Evolutionary conservation across 768 basidiomycete species (phyloP).

Genomic region (Auricularia heimuer): DNA sequence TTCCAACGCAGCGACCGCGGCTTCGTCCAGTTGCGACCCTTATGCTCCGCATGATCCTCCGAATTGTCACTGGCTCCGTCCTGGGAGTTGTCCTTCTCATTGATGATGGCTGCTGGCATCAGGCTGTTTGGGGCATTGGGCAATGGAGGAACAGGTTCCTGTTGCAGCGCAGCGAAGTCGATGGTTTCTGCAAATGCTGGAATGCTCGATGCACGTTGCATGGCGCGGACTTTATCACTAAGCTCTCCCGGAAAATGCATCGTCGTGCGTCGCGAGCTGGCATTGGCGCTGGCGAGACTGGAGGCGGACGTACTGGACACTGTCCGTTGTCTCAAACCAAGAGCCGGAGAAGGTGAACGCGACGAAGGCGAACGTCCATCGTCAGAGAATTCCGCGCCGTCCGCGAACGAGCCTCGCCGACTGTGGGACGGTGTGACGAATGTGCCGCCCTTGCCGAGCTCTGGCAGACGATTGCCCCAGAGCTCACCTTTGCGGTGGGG

Average conservation of each 20-base stretch:
- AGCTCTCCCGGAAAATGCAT: background rate
- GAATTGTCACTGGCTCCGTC: background rate
- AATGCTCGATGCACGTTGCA: background rate
- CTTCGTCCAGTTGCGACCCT: background rate
- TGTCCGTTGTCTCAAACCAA: background rate
- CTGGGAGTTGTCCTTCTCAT: background rate
- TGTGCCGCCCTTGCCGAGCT: background rate
- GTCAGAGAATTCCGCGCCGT: background rate
- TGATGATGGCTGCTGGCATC: background rate
- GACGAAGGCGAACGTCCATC: background rate
- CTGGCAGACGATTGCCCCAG: constrained; percentile 12
- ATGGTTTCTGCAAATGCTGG: background rate
- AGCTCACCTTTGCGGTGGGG: constrained; percentile 9
- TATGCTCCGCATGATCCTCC: background rate
- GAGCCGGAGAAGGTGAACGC: background rate
- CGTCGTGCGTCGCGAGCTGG: background rate
- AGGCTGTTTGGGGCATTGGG: background rate
- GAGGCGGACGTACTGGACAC: background rate
- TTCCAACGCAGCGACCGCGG: background rate
- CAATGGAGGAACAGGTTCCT: background rate
- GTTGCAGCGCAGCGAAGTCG: background rate
- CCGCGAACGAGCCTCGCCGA: background rate
- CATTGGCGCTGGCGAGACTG: background rate
- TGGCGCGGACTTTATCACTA: background rate
- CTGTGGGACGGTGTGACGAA: background rate